Evolutionary conservation across 1,284 basidiomycete genomes (phyloP), one percentile per base, ranked within the genome.

Genomic region (Tilletia caries): DNA sequence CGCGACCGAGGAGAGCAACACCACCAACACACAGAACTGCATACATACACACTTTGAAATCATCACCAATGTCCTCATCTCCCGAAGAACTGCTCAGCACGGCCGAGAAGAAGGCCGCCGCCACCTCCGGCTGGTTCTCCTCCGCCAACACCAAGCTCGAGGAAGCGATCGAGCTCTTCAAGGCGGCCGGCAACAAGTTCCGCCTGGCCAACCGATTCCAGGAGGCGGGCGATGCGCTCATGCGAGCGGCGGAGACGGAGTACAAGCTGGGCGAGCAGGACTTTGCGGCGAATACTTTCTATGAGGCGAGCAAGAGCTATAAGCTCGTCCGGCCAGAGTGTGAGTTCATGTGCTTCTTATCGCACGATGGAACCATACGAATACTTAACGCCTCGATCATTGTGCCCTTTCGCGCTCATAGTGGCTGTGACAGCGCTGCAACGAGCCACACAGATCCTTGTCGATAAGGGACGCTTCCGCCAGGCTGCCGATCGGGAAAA

Each of bases 401-500:
- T 46, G 18, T 18, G 25, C 23, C 13, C 48, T n/a, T 67, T 2
- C 52, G n/a, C n/a, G n/a, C 25, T 32, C 12, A 50, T 80, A 96
- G 95, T 95, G 81, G 95, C 95, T 43, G 88, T 97, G 58, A 89
- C 92, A 76, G 92, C 95, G n/a, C 86, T 98, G 62, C 88, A 89
- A 12, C 89, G 92, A 76, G 93, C 93, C 2, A 91, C 97, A 71
- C 88, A 88, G 54, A 90, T 93, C 79, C 88, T 97, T 46, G 91
- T 92, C 20, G 86, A 92, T 75, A 86, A 87, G 27, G 96, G 96
- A 67, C 89, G 93, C 71, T 98, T 98, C 87, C 87, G 96, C 69
- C 96, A 98, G 83, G 96, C 96, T 33, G 96, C 95, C 10, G 96
- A 99, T 84, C 86, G 96, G 77, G 92, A 97, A 87, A 97, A 84